Conservation (phyloP, 1,139 yeast genomes). For the Suhomyces panamericanus region DNA sequence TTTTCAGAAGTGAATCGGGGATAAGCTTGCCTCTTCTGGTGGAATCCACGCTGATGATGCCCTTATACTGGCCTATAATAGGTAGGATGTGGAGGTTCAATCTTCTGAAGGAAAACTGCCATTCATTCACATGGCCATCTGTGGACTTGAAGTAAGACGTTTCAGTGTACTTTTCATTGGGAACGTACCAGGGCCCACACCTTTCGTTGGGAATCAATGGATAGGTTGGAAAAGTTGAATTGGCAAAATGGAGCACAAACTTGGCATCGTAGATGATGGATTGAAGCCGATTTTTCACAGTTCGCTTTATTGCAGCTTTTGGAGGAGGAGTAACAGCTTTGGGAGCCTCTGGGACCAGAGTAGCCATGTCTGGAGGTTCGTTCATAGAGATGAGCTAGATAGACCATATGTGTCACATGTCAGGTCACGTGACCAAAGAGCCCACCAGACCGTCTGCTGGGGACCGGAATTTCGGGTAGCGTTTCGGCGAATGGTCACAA, state of each 20-base stretch:
- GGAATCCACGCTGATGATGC: constrained; percentile 73
- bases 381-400: too few species aligned
- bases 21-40: constrained; percentile 79
- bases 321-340: not conserved
- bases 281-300: constrained; percentile 62
- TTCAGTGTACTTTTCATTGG: constrained; percentile 37
- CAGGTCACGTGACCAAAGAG: too few species aligned
- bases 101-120: constrained; percentile 75
- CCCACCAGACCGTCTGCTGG: too few species aligned
- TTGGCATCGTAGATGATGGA: constrained; percentile 64
- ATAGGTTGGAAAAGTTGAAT: constrained; percentile 38
- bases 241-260: constrained; percentile 24
- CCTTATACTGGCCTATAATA: constrained; percentile 39
- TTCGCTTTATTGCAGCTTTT: constrained; percentile 16
- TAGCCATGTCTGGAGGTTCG: not conserved
- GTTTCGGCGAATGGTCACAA: too few species aligned
- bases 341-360: not conserved
- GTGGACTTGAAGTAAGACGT: constrained; percentile 84
- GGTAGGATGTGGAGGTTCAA: constrained; percentile 70
- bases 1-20: constrained; percentile 85
- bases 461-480: too few species aligned
- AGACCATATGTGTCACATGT: too few species aligned
- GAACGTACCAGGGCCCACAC: constrained; percentile 85
- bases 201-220: constrained; percentile 75
- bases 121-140: constrained; percentile 81